Conservation (phyloP, 805 yeast genomes). For the Saturnispora sanitii region DNA sequence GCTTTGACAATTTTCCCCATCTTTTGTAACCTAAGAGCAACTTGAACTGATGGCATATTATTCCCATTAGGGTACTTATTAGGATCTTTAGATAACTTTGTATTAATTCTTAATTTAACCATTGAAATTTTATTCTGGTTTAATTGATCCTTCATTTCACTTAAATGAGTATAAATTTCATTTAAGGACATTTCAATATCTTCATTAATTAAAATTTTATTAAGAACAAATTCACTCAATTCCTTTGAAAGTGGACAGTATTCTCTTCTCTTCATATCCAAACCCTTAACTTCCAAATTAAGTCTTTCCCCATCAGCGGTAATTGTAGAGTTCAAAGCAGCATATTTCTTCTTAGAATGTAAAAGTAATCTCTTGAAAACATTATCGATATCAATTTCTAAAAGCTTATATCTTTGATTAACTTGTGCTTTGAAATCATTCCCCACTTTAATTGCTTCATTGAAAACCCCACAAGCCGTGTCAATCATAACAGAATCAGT, state of each 20-base stretch:
- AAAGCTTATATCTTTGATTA: slow-evolving; percentile 74
- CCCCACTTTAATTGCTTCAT: slow-evolving; percentile 76
- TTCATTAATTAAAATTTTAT: slow-evolving; percentile 57
- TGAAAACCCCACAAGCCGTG: slow-evolving; percentile 60
- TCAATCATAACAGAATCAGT: slow-evolving; percentile 99
- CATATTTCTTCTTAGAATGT: slow-evolving; percentile 96
- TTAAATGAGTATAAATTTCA: slow-evolving; percentile 64
- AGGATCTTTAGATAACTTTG: slow-evolving; percentile 87
- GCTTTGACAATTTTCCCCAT: slow-evolving; percentile 82
- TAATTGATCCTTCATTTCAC: slow-evolving; percentile 46
- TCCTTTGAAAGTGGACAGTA: slow-evolving; percentile 90
- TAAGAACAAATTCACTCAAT: slow-evolving; percentile 63
- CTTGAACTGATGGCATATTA: slow-evolving; percentile 80
- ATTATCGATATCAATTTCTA: slow-evolving; percentile 94
- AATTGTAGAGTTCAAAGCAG: slow-evolving; percentile 63
- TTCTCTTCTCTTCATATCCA: slow-evolving; percentile 96
- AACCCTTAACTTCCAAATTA: slow-evolving; percentile 82
- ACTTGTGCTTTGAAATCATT: slow-evolving; percentile 75
- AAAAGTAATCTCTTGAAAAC: slow-evolving; percentile 75
- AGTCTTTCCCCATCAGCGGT: slow-evolving; percentile 42
- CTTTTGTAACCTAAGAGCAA: slow-evolving; percentile 70
- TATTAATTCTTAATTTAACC: slow-evolving; percentile 68
- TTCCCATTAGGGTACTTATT: slow-evolving; percentile 70
- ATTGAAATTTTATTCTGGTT: slow-evolving; percentile 52
- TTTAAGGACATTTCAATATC: slow-evolving; percentile 71